A percentile compares a stretch with the other conserved stretches of the same genome.
Conservation (phyloP, 768 basidiomycete species). For the Scleroderma bovista region DNA sequence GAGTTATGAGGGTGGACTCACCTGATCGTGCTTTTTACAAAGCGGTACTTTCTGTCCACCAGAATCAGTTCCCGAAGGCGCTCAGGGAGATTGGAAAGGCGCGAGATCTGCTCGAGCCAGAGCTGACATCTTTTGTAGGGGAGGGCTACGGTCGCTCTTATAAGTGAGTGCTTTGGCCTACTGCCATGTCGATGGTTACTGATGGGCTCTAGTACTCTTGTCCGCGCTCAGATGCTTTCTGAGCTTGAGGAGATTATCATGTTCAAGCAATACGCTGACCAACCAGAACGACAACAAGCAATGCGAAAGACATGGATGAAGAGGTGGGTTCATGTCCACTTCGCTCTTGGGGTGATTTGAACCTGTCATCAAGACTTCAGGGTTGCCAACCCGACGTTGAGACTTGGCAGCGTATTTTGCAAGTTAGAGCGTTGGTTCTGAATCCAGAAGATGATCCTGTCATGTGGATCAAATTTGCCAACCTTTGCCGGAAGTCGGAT, state of each 20-base stretch:
- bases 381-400: slow-evolving; percentile 98
- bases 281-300: slow-evolving; percentile 84
- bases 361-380: slow-evolving; percentile 53
- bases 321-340: slow-evolving; percentile 44
- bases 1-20: slow-evolving; percentile 88
- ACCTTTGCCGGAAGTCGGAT: slow-evolving; percentile 92
- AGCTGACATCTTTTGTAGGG: slow-evolving; percentile 85
- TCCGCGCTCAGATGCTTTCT: slow-evolving; percentile 96
- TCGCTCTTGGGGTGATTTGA: background rate
- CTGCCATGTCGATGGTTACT: slow-evolving; percentile 7
- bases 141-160: slow-evolving; percentile 98
- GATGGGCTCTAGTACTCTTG: slow-evolving; percentile 64
- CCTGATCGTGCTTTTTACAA: slow-evolving; percentile 94
- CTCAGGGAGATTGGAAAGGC: slow-evolving; percentile 87
- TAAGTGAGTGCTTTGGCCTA: slow-evolving; percentile 56
- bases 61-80: slow-evolving; percentile 93
- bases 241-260: slow-evolving; percentile 96
- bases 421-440: slow-evolving; percentile 90
- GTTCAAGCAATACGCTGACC: slow-evolving; percentile 92
- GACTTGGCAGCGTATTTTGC: slow-evolving; percentile 96
- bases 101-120: slow-evolving; percentile 86
- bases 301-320: slow-evolving; percentile 98
- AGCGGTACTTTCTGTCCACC: slow-evolving; percentile 92
- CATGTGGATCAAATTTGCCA: slow-evolving; percentile 99
- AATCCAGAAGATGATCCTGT: slow-evolving; percentile 90